Evolutionary conservation across 371 early-diverging fungal genomes (phyloP).

Genomic region (Zychaea mexicana): DNA sequence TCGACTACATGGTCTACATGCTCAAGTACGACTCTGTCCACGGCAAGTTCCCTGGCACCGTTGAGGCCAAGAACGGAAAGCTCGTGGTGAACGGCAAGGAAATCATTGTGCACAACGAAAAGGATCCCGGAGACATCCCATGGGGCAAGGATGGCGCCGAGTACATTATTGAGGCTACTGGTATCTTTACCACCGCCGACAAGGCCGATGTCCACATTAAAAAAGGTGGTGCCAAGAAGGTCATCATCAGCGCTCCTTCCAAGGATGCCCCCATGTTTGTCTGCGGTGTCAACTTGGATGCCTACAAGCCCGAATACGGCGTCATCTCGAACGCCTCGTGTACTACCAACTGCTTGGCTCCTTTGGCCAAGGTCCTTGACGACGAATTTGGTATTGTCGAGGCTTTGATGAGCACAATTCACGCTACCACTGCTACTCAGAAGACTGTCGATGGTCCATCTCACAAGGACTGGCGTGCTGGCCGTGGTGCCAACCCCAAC

Average conservation of each 20-base stretch:
- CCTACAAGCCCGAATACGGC: constrained; percentile 82
- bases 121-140: constrained; percentile 84
- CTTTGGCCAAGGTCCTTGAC: constrained; percentile 97
- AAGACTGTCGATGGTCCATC: constrained; percentile 99
- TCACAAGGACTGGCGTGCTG: constrained; percentile 96
- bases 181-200: constrained; percentile 95
- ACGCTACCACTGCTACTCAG: constrained; percentile 99
- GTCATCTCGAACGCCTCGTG: constrained; percentile 99
- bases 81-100: constrained; percentile 85
- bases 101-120: constrained; percentile 76
- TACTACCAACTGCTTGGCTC: constrained; percentile 99
- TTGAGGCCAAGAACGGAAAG: constrained; percentile 80
- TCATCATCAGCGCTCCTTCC: constrained; percentile 99
- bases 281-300: constrained; percentile 94
- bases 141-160: constrained; percentile 92
- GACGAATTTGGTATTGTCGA: constrained; percentile 92
- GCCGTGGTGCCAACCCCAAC: constrained; percentile 96
- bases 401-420: constrained; percentile 96
- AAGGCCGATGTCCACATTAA: constrained; percentile 88
- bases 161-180: constrained; percentile 62
- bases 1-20: constrained; percentile 97
- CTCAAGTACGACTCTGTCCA: constrained; percentile 98
- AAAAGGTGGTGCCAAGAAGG: constrained; percentile 94
- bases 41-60: constrained; percentile 87
- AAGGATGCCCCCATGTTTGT: constrained; percentile 89